A percentile compares a stretch with the other conserved stretches of the same genome.
phyloP scores from a whole-genome alignment of 2,329 filamentous ascomycete species.

The Scedosporium dehoogii region DNA sequence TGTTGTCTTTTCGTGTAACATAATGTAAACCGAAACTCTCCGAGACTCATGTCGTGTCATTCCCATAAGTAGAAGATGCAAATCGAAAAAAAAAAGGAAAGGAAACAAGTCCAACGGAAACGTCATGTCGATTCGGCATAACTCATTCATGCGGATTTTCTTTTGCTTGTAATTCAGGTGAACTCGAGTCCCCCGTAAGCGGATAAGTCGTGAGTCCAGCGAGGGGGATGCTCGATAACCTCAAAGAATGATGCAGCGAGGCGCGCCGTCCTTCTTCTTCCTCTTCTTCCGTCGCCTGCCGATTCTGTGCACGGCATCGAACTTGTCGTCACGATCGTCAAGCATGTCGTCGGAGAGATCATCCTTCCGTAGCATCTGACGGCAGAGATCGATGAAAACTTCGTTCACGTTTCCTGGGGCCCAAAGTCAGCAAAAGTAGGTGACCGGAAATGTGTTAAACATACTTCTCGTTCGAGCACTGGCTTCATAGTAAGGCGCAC shows the following conservation, averaged over 20 bases:
- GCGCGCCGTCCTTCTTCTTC: conserved; percentile 3
- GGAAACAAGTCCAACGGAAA: no score
- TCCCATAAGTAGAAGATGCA: not conserved
- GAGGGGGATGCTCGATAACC: not conserved
- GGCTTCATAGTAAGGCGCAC: conserved; percentile 83
- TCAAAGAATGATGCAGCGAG: conserved; percentile 1
- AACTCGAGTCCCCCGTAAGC: no score
- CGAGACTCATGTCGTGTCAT: not conserved
- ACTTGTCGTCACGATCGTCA: conserved; percentile 2
- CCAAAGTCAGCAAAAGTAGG: not conserved
- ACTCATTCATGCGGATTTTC: no score
- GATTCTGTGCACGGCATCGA: not conserved
- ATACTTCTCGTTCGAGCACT: conserved; percentile 66
- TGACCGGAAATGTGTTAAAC: conserved; percentile 14
- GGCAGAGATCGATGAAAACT: conserved; percentile 75
- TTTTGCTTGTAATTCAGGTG: no score
- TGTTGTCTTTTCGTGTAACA: not conserved
- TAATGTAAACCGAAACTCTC: not conserved
- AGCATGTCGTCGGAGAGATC: conserved; percentile 28
- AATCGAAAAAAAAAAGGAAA: not conserved
- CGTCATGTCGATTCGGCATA: no score
- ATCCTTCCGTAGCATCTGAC: conserved; percentile 72
- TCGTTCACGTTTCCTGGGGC: conserved; percentile 73
- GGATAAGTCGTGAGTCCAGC: no score
- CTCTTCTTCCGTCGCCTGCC: not conserved